Evolutionary conservation across 2,329 filamentous ascomycete genomes (phyloP), one percentile per base, ranked within the genome.

Genomic region (Leptographium wingfieldii): DNA sequence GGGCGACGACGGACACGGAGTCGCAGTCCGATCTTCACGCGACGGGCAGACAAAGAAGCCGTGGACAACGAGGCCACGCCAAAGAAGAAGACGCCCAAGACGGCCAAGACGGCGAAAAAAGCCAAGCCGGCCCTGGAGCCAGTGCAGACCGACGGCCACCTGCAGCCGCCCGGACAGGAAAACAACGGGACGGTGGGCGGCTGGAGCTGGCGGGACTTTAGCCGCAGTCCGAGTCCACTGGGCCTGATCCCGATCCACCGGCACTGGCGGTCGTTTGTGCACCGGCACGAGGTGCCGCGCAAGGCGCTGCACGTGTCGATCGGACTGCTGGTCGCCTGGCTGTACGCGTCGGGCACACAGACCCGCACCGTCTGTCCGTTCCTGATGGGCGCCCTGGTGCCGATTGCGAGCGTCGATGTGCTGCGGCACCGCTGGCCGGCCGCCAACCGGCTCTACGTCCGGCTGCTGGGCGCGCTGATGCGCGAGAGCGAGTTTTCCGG

Each of bases 241-340:
- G 94, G 94, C 10, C 79, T 97, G 56, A 99, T 99, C 63, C 94
- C 94, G 2, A 92, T 99, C 67, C 94, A 99, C 72, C 81, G 89
- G 62, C 87, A 94, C 70, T 99, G 94, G 82, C 83, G 90, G 67
- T 87, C 82, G 33, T 91, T 99, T 69, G 89, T 96, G 64, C 94
- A 99, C 79, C 91, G 90, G 68, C 92, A 99, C 73, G 94, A 99
- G 74, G 92, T 99, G 58, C 94, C 94, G 11, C 87, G 94, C 67
- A 99, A 99, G 73, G 77, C 85, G 49, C 80, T 99, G 46, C 94
- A 99, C 71, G 90, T 97, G 60, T 96, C 92, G 55, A 99, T 99
- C 69, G 94, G 94, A 59, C 97, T 97, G 75, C 80, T 97, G 62
- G 90, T 92, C 25, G 81, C 96, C 54, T 88, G 86, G 76, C 81